Base-by-base conservation (phyloP, 1,284 basidiomycete species). In the Melampsora americana region DNA sequence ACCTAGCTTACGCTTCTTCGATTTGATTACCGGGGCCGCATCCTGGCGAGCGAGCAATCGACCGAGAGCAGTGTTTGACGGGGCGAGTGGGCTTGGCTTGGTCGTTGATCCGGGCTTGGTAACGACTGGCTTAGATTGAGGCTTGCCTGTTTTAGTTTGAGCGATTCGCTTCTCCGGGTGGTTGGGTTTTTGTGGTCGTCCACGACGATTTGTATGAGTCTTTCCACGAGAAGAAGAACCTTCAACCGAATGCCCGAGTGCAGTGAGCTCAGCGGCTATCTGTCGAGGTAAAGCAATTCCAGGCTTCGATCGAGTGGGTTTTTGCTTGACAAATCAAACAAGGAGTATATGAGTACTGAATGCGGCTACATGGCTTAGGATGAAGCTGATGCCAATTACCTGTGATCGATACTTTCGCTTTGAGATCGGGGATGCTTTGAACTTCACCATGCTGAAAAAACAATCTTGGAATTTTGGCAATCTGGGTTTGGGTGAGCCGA, bases 261-360 rank as follows among this genome's bases (percentile, higher is more conserved):
- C 72, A 44, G 32, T 74, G 62, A 74, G 72, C 42, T 74, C 72
- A 48, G 72, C 72, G 30, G 65, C 65, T n/a, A 74, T 60, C 46
- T 35, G 46, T 66, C 48, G 50, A 60, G 72, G 72, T 56, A 56
- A 23, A 56, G 53, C 26, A 56, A 56, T 6, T 56, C 53, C 53
- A 56, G 53, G 20, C n/a, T 56, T 56, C 4, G 26, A 56, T 56
- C 53, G 53, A 56, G n/a, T 28, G 12, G 5, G 3, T n/a, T 28
- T n/a, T 6, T 56, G 53, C 53, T 56, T 16, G 26, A 23, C 53
- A 6, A 12, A 28, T 56, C 26, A 56, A 23, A 9, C 4, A 28
- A 2, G 16, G 2, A 5, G 23, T 53, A 20, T 3, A 23, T 23
- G 26, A 56, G 20, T n/a, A 12, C 3, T n/a, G 53, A 23, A 28